These are phyloP conservation scores for Mycena chlorophos DNA, from an alignment of 768 basidiomycete species.

Conservation along the genomic window DNA sequence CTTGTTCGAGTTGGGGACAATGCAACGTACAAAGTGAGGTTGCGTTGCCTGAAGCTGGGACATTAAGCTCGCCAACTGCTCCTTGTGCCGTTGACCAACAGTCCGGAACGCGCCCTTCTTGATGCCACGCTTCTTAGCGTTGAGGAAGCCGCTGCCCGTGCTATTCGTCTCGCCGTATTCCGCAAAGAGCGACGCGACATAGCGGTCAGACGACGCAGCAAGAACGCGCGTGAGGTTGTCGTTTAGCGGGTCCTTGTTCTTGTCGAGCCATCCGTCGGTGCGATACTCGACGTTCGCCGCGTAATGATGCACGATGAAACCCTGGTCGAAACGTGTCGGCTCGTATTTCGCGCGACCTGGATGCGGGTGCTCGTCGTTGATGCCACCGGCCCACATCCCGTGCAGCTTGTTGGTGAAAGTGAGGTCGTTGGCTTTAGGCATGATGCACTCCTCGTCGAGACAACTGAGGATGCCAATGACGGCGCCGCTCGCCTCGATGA, in stretches of 20 bases:
- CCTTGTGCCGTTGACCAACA: constrained; percentile 92
- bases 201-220: constrained; percentile 77
- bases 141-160: constrained; percentile 37
- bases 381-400: constrained; percentile 66
- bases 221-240: constrained; percentile 92
- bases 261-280: constrained; percentile 96
- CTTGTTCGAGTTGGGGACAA: constrained; percentile 92
- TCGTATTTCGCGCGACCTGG: constrained; percentile 83
- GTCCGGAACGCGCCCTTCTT: constrained; percentile 98
- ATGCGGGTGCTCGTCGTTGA: constrained; percentile 55
- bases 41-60: constrained; percentile 88
- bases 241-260: constrained; percentile 98
- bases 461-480: constrained; percentile 88
- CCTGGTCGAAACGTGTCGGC: constrained; percentile 85
- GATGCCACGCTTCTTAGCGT: constrained; percentile 69
- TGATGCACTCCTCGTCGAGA: constrained; percentile 98
- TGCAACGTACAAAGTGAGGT: constrained; percentile 97
- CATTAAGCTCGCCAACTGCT: constrained; percentile 92
- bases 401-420: constrained; percentile 95
- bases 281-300: constrained; percentile 96
- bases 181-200: constrained; percentile 79
- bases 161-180: constrained; percentile 63
- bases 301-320: constrained; percentile 94
- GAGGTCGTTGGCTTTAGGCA: constrained; percentile 96
- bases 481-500: constrained; percentile 85